Evolutionary conservation across 2,329 filamentous ascomycete species (phyloP), one percentile per base, ranked within the genome.

Genomic region (Cercospora sesami): DNA sequence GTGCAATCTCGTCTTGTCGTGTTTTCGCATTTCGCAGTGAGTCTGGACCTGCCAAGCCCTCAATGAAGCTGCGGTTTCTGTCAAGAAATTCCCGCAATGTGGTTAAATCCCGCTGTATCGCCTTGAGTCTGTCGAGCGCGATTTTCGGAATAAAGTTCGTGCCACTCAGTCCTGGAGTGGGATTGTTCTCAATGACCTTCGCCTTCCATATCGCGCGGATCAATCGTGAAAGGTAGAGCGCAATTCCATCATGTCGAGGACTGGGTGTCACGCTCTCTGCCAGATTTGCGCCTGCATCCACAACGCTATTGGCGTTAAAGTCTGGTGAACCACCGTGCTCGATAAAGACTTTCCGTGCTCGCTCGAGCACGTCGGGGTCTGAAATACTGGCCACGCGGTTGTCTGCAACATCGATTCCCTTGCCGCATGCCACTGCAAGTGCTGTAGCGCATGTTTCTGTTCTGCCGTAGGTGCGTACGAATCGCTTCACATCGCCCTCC

Each of bases 371-470:
- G 39, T 93, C 88, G 12, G 94, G 91, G 75, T 98, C 95, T 36
- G 90, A 91, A 26, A 91, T 85, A 71, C 84, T 86, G 0, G 91
- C 89, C 9, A 90, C 81, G 53, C 93, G 88, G 53, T 89, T 87
- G 66, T 93, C 91, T 1, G 84, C 91, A 21, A 92, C 87, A 75
- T 97, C 94, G 28, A 91, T 90, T 9, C 93, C 94, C 78, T 98
- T 94, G 4, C 94, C 94, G 78, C 95, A 99, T 42, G 95, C 94
- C 31, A 99, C 95, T 10, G 95, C 95, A 62, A 99, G 83, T 28
- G 95, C 94, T 48, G 94, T 93, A 0, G 95, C 92, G 64, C 96
- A 90, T 0, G 92, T 95, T 79, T 99, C 95, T 3, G 90, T 89
- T 10, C 94, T 88, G 12, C 95, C 95, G 77, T 98, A 99, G 9